Evolutionary conservation across 1,139 yeast species (phyloP).

Genomic region (Hansenula sp.): DNA sequence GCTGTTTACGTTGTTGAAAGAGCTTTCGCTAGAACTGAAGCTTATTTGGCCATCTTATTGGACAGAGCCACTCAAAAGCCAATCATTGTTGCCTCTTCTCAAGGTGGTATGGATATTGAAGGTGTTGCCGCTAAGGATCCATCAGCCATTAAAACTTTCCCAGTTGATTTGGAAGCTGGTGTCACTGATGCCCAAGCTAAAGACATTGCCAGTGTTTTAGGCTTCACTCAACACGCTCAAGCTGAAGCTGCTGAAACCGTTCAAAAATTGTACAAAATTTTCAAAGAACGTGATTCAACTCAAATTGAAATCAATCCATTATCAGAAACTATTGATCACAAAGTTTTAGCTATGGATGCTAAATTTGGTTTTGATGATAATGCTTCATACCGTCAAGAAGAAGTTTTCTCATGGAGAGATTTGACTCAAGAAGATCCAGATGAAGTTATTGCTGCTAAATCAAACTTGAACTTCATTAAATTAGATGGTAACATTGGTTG

Average conservation of each 20-base stretch:
- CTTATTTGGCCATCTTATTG: slow-evolving; percentile 90
- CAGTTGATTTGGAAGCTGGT: slow-evolving; percentile 73
- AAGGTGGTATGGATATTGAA: slow-evolving; percentile 99
- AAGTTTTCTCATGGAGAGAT: slow-evolving; percentile 96
- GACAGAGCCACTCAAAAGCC: slow-evolving; percentile 92
- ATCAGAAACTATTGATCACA: slow-evolving; percentile 86
- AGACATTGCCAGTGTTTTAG: slow-evolving; percentile 74
- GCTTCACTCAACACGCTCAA: slow-evolving; percentile 74
- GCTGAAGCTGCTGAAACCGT: slow-evolving; percentile 87
- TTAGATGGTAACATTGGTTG: slow-evolving; percentile 98
- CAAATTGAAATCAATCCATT: slow-evolving; percentile 99
- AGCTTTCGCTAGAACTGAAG: slow-evolving; percentile 90
- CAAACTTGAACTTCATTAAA: slow-evolving; percentile 93
- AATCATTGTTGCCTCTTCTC: slow-evolving; percentile 90
- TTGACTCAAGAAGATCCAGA: slow-evolving; percentile 97
- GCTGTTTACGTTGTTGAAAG: slow-evolving; percentile 96
- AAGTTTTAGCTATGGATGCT: slow-evolving; percentile 98
- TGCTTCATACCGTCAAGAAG: slow-evolving; percentile 92
- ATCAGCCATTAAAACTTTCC: slow-evolving; percentile 85
- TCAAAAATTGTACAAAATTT: slow-evolving; percentile 83
- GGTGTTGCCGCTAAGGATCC: slow-evolving; percentile 95
- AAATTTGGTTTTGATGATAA: slow-evolving; percentile 97
- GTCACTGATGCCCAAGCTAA: slow-evolving; percentile 76
- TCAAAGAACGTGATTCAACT: slow-evolving; percentile 89
- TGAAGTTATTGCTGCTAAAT: slow-evolving; percentile 88